phyloP scores from a whole-genome alignment of 768 basidiomycete species.

The Calvatia gigantea region DNA sequence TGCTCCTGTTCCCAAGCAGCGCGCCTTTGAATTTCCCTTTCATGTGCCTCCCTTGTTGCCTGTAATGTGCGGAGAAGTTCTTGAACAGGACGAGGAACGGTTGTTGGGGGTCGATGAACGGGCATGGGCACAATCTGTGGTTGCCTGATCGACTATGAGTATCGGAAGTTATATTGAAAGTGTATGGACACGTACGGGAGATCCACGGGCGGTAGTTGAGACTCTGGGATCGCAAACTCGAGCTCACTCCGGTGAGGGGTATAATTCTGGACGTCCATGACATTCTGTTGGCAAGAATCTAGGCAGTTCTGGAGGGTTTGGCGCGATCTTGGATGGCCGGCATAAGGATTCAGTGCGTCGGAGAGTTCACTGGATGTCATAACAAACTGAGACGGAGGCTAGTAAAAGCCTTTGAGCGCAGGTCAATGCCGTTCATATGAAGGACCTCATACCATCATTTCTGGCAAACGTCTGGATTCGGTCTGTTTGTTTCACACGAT shows the following conservation, averaged over 20 bases:
- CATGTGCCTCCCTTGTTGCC: conserved; percentile 57
- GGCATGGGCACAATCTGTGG: conserved; percentile 16
- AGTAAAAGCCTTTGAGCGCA: conserved; percentile 12
- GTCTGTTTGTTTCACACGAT: background rate
- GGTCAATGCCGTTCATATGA: conserved; percentile 9
- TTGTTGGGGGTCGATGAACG: background rate
- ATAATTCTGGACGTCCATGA: conserved; percentile 21
- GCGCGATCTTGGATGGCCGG: conserved; percentile 19
- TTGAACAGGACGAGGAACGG: conserved; percentile 42
- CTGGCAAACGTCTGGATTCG: conserved; percentile 4
- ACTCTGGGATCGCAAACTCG: conserved; percentile 54
- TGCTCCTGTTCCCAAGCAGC: conserved; percentile 68
- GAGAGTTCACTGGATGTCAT: conserved; percentile 76
- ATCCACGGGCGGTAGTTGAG: conserved; percentile 30
- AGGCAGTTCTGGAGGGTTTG: conserved; percentile 2
- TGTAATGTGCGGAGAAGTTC: conserved; percentile 58
- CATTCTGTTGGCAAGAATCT: conserved; percentile 8
- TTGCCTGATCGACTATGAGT: background rate
- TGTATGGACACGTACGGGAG: conserved; percentile 30
- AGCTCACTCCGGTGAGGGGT: conserved; percentile 62
- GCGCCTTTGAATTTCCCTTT: conserved; percentile 56
- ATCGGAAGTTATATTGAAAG: background rate
- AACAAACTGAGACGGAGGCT: conserved; percentile 12
- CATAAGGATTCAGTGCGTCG: conserved; percentile 73
- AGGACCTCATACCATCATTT: conserved; percentile 10